A percentile compares a stretch with the other conserved stretches of the same genome.
These are phyloP conservation scores for Euryodendron excelsum DNA, from an alignment of 148 eudicot genomes.

Conservation along the genomic window DNA sequence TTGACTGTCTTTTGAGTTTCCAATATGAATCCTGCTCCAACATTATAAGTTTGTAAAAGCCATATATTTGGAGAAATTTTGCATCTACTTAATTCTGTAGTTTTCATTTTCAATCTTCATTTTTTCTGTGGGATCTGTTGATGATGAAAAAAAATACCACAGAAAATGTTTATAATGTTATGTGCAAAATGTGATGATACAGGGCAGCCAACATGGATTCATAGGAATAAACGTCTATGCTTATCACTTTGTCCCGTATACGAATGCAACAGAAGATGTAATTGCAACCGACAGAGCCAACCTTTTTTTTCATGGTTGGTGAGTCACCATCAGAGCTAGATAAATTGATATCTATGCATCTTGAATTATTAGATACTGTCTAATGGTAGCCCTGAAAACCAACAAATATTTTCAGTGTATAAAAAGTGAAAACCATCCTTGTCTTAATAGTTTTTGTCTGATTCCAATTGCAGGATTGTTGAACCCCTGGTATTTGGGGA, in stretches of 20 bases:
- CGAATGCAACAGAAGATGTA: constrained; percentile 39
- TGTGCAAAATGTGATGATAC: constrained; percentile 6
- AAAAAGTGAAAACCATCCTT: background rate
- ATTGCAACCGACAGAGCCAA: constrained; percentile 46
- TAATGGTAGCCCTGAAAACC: no score
- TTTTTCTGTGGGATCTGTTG: no score
- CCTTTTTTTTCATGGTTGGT: constrained; percentile 62
- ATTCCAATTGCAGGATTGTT: constrained; percentile 37
- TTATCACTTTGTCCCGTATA: constrained; percentile 28
- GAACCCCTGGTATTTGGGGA: constrained; percentile 57
- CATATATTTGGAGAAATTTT: no score
- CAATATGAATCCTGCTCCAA: no score
- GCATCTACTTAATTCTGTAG: no score
- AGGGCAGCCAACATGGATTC: constrained; percentile 55
- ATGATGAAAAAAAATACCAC: background rate
- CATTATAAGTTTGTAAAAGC: no score
- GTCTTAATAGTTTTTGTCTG: background rate
- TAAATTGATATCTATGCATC: background rate
- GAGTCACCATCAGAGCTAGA: background rate
- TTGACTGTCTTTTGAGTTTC: background rate
- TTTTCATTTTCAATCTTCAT: no score
- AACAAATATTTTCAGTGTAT: no score
- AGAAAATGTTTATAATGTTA: background rate
- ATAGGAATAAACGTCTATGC: constrained; percentile 51
- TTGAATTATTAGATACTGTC: background rate